These are phyloP conservation scores for Fraxinus greggii DNA, from an alignment of 305 asterid species.

Conservation along the genomic window DNA sequence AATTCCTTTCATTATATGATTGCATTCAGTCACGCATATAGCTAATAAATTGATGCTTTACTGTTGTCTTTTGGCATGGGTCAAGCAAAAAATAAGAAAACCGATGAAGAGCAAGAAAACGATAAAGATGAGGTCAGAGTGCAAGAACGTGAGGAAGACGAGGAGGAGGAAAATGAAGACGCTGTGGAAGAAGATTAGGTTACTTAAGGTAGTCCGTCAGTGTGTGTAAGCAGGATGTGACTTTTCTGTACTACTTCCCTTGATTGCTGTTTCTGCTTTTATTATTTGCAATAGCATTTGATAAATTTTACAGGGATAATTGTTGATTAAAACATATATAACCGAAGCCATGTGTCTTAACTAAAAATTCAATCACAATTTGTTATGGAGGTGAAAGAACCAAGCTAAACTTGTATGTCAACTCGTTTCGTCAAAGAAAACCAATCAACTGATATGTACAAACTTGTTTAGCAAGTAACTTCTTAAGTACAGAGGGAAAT, in stretches of 20 bases:
- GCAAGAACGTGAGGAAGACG: not conserved
- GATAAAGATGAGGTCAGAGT: slow-evolving; percentile 28
- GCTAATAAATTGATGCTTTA: not conserved
- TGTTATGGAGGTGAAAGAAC: not conserved
- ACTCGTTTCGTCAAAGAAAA: not conserved
- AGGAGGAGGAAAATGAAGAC: slow-evolving; percentile 15
- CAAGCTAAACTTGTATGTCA: not conserved
- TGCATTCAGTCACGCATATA: not conserved
- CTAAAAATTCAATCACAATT: not conserved
- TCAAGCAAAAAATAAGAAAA: slow-evolving; percentile 32
- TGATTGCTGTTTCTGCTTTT: not conserved
- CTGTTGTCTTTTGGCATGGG: not conserved
- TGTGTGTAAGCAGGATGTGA: not conserved
- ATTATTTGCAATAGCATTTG: not conserved
- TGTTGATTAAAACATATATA: not conserved
- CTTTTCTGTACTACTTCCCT: not conserved
- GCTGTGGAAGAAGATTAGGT: not conserved
- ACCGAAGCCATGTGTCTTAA: not conserved
- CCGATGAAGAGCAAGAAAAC: slow-evolving; percentile 24
- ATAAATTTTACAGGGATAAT: not conserved
- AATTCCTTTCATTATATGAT: not conserved
- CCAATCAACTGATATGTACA: not conserved
- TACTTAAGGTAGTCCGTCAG: not conserved
- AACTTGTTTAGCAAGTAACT: not conserved
- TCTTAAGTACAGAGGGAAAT: not conserved